Percentiles rank a stretch among this genome's conserved stretches.
phyloP scores from a whole-genome alignment of 148 eudicot species.

The Heliamphora exappendiculata region DNA sequence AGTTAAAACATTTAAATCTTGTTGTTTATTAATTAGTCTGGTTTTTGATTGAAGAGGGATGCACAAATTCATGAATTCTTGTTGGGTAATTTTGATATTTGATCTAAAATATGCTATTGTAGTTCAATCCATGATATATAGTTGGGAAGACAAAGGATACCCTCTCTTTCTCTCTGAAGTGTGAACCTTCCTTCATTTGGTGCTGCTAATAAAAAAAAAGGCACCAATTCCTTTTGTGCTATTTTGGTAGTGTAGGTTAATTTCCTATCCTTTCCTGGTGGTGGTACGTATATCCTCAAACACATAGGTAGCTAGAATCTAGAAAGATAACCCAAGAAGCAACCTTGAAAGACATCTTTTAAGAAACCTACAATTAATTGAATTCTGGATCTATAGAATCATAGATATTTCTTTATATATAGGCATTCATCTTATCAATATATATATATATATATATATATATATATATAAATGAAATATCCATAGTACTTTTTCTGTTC shows the following conservation, averaged over 20 bases:
- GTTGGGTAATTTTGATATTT: slow-evolving; percentile 7
- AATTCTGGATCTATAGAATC: background rate
- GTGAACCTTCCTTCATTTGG: background rate
- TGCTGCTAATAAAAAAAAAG: slow-evolving; percentile 6
- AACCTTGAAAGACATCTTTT: slow-evolving; percentile 13
- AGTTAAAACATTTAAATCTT: slow-evolving; percentile 15
- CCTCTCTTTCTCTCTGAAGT: background rate
- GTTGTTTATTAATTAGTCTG: background rate
- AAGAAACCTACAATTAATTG: background rate
- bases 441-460: no score
- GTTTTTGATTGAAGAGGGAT: slow-evolving; percentile 17
- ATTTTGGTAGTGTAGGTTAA: background rate
- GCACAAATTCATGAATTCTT: slow-evolving; percentile 28
- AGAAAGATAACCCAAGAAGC: background rate
- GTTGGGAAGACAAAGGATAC: background rate
- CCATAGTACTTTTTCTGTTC: background rate
- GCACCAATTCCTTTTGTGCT: slow-evolving; percentile 4
- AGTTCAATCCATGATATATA: slow-evolving; percentile 5
- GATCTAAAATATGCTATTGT: background rate
- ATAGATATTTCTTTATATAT: background rate
- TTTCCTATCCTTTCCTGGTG: slow-evolving; percentile 9
- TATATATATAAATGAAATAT: background rate
- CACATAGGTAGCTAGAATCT: no score
- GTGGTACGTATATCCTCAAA: background rate
- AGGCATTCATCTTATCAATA: background rate